Percentiles rank a stretch among this genome's conserved stretches.
phyloP scores from a whole-genome alignment of 2,329 filamentous ascomycete genomes.

The Talaromyces sp. region DNA sequence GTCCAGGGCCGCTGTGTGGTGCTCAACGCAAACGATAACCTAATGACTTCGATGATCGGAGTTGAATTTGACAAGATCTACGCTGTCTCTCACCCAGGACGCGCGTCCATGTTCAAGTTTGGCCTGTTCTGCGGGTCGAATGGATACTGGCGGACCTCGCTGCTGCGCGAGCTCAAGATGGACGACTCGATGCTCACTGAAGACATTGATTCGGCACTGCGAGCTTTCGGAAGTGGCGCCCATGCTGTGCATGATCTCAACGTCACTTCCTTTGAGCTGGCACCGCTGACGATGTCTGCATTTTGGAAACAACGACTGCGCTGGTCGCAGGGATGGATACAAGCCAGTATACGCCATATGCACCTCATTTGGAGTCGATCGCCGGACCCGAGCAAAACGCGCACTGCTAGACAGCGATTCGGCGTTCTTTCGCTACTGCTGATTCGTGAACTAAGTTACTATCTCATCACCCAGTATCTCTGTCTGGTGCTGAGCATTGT shows the following conservation, averaged over 20 bases:
- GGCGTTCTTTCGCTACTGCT: constrained; percentile 42
- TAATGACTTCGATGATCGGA: constrained; percentile 43
- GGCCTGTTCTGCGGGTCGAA: constrained; percentile 47
- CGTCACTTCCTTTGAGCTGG: constrained; percentile 44
- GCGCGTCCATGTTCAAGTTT: constrained; percentile 43
- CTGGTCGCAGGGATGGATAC: constrained; percentile 47
- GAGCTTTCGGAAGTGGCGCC: constrained; percentile 39
- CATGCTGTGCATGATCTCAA: constrained; percentile 45
- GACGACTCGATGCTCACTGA: constrained; percentile 46
- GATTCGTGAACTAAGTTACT: constrained; percentile 43
- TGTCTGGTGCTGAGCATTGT: constrained; percentile 42
- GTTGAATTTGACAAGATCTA: constrained; percentile 50
- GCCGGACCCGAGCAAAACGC: constrained; percentile 27
- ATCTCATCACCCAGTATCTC: constrained; percentile 45
- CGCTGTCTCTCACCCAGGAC: constrained; percentile 45
- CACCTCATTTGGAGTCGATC: constrained; percentile 34
- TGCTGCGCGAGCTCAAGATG: constrained; percentile 44
- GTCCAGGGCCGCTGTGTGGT: constrained; percentile 47
- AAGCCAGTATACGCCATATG: constrained; percentile 41
- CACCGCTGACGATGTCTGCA: constrained; percentile 37
- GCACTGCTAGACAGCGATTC: constrained; percentile 34
- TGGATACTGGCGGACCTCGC: constrained; percentile 42
- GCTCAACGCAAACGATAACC: constrained; percentile 41
- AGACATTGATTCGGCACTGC: constrained; percentile 45
- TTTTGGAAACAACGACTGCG: constrained; percentile 48